Conservation (phyloP, 2,329 filamentous ascomycete species). For the Neofusicoccum cordaticola region DNA sequence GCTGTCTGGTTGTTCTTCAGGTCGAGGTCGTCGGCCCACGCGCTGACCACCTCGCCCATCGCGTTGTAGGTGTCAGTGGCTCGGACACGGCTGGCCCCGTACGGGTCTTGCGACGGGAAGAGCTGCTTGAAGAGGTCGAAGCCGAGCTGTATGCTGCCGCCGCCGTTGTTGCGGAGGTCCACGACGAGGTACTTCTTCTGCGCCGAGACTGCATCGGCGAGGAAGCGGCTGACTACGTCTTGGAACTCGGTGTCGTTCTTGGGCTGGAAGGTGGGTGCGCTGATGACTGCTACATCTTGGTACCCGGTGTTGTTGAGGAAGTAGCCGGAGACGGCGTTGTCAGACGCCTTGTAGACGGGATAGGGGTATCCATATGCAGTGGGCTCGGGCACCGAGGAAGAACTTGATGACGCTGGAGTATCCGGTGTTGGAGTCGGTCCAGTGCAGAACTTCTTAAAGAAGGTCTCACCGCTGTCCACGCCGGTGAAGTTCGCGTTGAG, state of each 20-base stretch:
- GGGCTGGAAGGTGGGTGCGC: slow-evolving; percentile 40
- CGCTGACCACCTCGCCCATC: slow-evolving; percentile 23
- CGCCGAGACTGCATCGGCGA: slow-evolving; percentile 44
- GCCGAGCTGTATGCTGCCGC: slow-evolving; percentile 48
- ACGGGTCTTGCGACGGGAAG: slow-evolving; percentile 47
- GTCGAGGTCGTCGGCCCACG: slow-evolving; percentile 26
- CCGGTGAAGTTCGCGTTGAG: slow-evolving; percentile 32
- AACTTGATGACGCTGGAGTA: slow-evolving; percentile 1
- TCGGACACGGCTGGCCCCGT: slow-evolving; percentile 48
- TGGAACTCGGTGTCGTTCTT: slow-evolving; percentile 35
- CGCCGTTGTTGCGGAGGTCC: slow-evolving; percentile 61
- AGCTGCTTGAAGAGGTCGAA: slow-evolving; percentile 53
- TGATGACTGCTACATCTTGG: slow-evolving; percentile 48
- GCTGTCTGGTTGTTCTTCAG: slow-evolving; percentile 31
- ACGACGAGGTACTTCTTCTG: slow-evolving; percentile 63
- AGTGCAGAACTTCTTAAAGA: slow-evolving; percentile 41
- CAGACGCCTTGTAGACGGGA: slow-evolving; percentile 34
- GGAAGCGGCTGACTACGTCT: slow-evolving; percentile 42
- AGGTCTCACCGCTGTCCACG: slow-evolving; percentile 38
- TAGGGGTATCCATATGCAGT: slow-evolving; percentile 39
- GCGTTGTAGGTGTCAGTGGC: slow-evolving; percentile 41
- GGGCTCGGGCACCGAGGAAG: slow-evolving; percentile 22
- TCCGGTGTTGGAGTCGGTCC: slow-evolving; percentile 24
- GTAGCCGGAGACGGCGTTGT: slow-evolving; percentile 44
- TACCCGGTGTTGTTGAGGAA: slow-evolving; percentile 41